phyloP scores from a whole-genome alignment of 495 filamentous ascomycete genomes.

The Penicillium soppii region DNA sequence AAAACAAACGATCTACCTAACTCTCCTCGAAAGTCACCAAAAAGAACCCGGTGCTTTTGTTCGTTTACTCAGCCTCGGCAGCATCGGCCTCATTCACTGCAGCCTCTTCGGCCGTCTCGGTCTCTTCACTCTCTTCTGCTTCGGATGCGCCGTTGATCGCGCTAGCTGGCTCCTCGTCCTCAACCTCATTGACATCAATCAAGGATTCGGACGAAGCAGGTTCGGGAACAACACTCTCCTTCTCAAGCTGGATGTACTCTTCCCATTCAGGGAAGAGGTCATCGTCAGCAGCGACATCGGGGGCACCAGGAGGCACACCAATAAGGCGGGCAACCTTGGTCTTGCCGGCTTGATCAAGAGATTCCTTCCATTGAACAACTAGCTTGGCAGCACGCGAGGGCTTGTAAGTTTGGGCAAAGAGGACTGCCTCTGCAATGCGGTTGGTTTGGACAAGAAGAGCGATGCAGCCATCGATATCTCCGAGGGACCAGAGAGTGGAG shows the following conservation, averaged over 20 bases:
- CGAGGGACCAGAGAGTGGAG: slow-evolving; percentile 82
- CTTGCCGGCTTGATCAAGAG: slow-evolving; percentile 76
- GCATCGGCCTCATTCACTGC: slow-evolving; percentile 20
- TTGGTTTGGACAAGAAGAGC: slow-evolving; percentile 76
- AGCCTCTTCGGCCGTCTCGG: slow-evolving; percentile 14
- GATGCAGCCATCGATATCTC: slow-evolving; percentile 78
- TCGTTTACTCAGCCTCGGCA: slow-evolving; percentile 25
- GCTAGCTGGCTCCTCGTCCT: slow-evolving; percentile 26
- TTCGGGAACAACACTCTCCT: slow-evolving; percentile 52
- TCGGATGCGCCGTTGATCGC: slow-evolving; percentile 38
- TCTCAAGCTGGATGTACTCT: slow-evolving; percentile 79
- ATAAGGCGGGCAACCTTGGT: slow-evolving; percentile 77
- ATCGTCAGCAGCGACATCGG: slow-evolving; percentile 63
- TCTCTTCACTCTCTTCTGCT: slow-evolving; percentile 22
- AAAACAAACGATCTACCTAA: slow-evolving; percentile 29
- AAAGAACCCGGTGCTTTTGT: slow-evolving; percentile 14
- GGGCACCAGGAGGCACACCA: slow-evolving; percentile 68
- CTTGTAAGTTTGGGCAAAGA: slow-evolving; percentile 94
- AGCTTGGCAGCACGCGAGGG: slow-evolving; percentile 71
- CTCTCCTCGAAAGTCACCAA: slow-evolving; percentile 18
- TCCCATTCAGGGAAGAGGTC: slow-evolving; percentile 97
- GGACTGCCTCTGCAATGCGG: slow-evolving; percentile 77
- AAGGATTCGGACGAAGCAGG: slow-evolving; percentile 45
- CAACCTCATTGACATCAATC: slow-evolving; percentile 48
- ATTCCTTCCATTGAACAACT: slow-evolving; percentile 75